Evolutionary conservation across 345 rosid genomes (phyloP).

Genomic region (Eucalyptus tenuipes): DNA sequence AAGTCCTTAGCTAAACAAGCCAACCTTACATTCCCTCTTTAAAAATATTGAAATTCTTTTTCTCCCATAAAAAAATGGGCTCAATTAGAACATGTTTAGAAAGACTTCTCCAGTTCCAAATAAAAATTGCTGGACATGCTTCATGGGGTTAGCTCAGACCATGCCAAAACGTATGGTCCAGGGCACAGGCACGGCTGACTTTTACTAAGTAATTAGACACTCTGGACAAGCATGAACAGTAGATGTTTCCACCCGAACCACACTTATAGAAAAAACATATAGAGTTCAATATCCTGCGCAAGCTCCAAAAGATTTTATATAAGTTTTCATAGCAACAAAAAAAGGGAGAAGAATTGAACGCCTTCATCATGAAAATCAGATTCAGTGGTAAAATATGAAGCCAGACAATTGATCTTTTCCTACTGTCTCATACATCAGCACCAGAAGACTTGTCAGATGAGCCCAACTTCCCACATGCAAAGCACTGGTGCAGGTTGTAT

Average conservation of each 20-base stretch:
- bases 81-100: background rate
- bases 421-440: slow-evolving; percentile 43
- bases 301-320: background rate
- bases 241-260: background rate
- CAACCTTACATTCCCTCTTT: background rate
- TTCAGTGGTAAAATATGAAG: background rate
- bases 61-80: background rate
- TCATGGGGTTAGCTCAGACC: background rate
- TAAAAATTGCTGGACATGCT: background rate
- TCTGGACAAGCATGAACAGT: background rate
- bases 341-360: background rate
- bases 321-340: background rate
- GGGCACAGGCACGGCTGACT: background rate
- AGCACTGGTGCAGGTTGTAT: slow-evolving; percentile 68
- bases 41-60: background rate
- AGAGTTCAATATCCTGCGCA: background rate
- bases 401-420: background rate
- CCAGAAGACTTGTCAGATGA: slow-evolving; percentile 57
- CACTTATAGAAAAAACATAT: background rate
- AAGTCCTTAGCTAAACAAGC: background rate
- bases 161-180: background rate
- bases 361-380: background rate
- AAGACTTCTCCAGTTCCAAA: background rate
- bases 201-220: background rate
- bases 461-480: slow-evolving; percentile 75